Base-by-base conservation (phyloP, 495 filamentous ascomycete species). In the Xylaria bambusicola region DNA sequence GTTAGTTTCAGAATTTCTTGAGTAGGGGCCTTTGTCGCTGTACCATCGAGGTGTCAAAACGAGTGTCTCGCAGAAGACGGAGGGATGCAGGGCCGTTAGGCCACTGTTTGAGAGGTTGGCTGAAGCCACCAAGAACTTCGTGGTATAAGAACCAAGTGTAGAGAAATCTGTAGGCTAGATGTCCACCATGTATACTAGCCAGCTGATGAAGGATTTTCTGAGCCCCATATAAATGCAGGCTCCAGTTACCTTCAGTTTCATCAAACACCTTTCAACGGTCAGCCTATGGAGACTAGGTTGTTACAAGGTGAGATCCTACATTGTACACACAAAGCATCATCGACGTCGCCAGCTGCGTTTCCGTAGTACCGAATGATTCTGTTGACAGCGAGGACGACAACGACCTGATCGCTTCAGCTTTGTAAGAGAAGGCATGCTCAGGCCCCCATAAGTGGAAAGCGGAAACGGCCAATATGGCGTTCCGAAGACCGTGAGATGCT, bases 251-350 rank as follows among this genome's bases (percentile, higher is more conserved):
- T 27, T 73, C 71, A 9, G 65, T 73, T 61, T 73, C 71, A 48
- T 73, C 71, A 55, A 73, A 73, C 13, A 73, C 71, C 71, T 73
- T 52, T 9, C 26, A 36, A 48, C 33, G 2, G 27, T 69, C 57
- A 67, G 62, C 45, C 21, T n/a, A 24, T 2, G 56, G 6, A 9
- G 8, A 52, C 6, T 45, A 41, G 33, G 35, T 24, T 24, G 0
- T 20, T 9, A 8, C 6, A 38, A 2, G 21, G 38, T 7, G 5
- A n/a, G 9, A 29, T 12, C 71, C 62, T 40, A 73, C 71, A 64
- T 71, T 73, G 47, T 73, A 73, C 36, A 73, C 69, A 29, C 71
- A 73, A 6, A 73, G 69, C 71, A 73, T 73, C 71, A 73, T 73
- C 6, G 66, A 73, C 12, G 71, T 69, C 2, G 69, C 71, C 15